Percentiles rank a stretch among this genome's conserved stretches.
Evolutionary conservation across 1,284 basidiomycete genomes (phyloP).

Genomic region (Takashimella tepidaria): DNA sequence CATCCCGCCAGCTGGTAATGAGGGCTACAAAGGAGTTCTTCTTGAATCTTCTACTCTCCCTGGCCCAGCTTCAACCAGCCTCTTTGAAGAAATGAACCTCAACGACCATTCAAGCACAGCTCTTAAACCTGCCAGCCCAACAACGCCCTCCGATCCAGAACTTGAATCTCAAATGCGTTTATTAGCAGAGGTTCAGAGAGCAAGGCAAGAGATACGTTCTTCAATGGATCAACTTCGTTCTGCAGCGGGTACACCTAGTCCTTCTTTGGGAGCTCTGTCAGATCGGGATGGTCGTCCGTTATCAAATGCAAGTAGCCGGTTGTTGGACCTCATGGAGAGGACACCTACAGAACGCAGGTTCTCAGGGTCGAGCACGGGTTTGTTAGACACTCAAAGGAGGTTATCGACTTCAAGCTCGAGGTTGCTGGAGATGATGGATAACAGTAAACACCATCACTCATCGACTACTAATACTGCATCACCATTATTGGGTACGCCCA

Average conservation of each 20-base stretch:
- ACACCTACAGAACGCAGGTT: not conserved
- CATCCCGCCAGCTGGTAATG: not conserved
- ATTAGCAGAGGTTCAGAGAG: conserved; percentile 40
- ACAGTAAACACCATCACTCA: conserved; percentile 5
- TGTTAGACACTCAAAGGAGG: not conserved
- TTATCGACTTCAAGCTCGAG: not conserved
- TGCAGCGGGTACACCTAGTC: conserved; percentile 17
- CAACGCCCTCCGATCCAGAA: conserved; percentile 21
- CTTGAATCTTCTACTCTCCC: conserved; percentile 11
- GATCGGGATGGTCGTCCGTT: not conserved
- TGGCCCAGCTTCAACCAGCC: not conserved
- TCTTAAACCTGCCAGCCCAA: not conserved
- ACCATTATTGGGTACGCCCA: not conserved
- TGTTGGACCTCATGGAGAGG: conserved; percentile 1
- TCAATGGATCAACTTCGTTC: conserved; percentile 36
- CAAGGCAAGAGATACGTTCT: conserved; percentile 33
- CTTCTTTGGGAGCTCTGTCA: not conserved
- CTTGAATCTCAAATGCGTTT: conserved; percentile 37
- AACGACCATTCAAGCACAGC: not conserved
- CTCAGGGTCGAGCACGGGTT: not conserved
- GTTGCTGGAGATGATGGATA: conserved; percentile 1
- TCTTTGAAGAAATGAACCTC: conserved; percentile 11
- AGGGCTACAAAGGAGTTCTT: not conserved
- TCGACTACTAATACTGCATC: not conserved
- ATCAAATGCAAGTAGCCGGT: conserved; percentile 2